Conservation (phyloP, 768 basidiomycete genomes). For the Leccinum pellstonianum region DNA sequence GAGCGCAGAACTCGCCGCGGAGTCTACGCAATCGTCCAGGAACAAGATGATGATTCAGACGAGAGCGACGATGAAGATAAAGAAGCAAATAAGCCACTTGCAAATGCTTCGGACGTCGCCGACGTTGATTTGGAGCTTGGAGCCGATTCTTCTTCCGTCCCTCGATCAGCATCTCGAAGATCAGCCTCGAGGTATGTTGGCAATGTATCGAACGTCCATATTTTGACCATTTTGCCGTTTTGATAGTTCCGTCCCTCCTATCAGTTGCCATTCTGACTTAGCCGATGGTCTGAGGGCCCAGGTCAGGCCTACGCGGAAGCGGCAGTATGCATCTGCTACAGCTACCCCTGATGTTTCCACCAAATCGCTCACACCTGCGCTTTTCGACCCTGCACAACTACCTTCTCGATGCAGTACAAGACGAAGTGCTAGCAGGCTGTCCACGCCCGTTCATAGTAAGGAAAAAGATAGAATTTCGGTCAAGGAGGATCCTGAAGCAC, state of each 20-base stretch:
- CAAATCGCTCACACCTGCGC: slow-evolving; percentile 38
- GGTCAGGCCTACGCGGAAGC: slow-evolving; percentile 57
- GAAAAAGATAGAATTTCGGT: slow-evolving; percentile 42
- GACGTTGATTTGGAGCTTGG: slow-evolving; percentile 55
- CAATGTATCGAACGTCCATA: slow-evolving; percentile 3
- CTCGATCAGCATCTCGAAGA: slow-evolving; percentile 25
- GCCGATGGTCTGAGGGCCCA: slow-evolving; percentile 30
- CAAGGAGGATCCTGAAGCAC: slow-evolving; percentile 51
- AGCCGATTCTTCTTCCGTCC: slow-evolving; percentile 21
- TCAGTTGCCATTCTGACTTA: slow-evolving; percentile 29
- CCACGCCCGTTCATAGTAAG: slow-evolving; percentile 32
- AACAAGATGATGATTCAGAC: slow-evolving; percentile 59
- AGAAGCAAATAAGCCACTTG: slow-evolving; percentile 48
- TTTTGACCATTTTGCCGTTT: slow-evolving; percentile 11
- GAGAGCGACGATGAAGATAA: slow-evolving; percentile 56
- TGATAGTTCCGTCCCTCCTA: slow-evolving; percentile 28
- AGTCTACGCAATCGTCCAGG: slow-evolving; percentile 70
- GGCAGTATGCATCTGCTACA: slow-evolving; percentile 44
- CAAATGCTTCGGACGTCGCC: slow-evolving; percentile 45
- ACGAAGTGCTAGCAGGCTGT: slow-evolving; percentile 31
- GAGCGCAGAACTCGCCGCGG: slow-evolving; percentile 80
- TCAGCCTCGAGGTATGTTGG: slow-evolving; percentile 29
- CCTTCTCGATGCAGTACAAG: slow-evolving; percentile 29
- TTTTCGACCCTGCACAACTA: slow-evolving; percentile 24
- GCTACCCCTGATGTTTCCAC: slow-evolving; percentile 49